Base-by-base conservation (phyloP, 306 rosid species). In the barrel medic (Medicago truncatula) region DNA sequence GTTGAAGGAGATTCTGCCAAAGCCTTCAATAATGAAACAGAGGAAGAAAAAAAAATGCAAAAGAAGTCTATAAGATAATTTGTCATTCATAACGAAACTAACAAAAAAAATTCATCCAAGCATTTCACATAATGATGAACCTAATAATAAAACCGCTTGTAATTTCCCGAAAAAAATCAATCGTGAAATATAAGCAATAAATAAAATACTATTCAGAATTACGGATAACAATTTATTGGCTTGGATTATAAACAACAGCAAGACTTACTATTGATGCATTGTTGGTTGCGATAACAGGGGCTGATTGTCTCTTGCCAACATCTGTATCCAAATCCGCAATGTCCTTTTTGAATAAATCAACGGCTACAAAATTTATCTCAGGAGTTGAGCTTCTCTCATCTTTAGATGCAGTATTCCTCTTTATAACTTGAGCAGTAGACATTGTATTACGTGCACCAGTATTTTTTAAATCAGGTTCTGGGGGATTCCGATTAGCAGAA, bases 1-100 rank as follows among this genome's bases (percentile, higher is more conserved):
- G 83, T 78, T 85, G 83, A 63, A 68, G 86, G 93, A 80, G 91
- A 80, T 53, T 74, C 85, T 78, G 82, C 93, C 76, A 70, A 83
- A 78, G 83, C 89, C 97, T 96, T 85, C 75, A 84, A 81, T 36
- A 67, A 85, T 62, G 74, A 82, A 50, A 44, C 21, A 31, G 36
- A 53, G 31, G 38, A 13, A 41, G 49, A 1, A 28, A 67, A 31
- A 31, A 39, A 78, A 74, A 44, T 56, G 56, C 9, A 46, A 49
- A 66, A 13, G 1, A 50, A 46, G 14, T 46, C 36, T 15, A 47
- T 67, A 34, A 79, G 78, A 73, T 68, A 25, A 65, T 53, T 40
- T 52, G 60, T 4, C 70, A 76, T 58, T 68, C 71, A 76, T 28
- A 59, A 76, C 14, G 10, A 41, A 78, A 57, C 57, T 36, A 78